phyloP scores from a whole-genome alignment of 2,329 filamentous ascomycete genomes.

The Pseudogymnoascus sp. region DNA sequence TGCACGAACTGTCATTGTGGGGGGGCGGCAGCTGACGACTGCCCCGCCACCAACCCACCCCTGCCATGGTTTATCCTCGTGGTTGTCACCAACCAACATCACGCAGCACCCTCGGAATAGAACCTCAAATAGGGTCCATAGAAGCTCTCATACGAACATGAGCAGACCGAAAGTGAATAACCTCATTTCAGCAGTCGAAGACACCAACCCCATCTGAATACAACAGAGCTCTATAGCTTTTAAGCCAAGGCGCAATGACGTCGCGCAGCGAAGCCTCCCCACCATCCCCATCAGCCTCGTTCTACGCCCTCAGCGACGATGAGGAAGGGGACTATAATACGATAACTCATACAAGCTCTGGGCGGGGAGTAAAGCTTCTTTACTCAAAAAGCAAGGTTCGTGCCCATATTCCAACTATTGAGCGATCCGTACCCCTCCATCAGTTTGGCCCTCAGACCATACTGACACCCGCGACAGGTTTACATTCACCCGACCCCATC shows the following conservation, averaged over 20 bases:
- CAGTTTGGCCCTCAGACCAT: conserved; percentile 16
- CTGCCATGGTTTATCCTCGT: conserved; percentile 4
- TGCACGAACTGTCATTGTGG: background rate
- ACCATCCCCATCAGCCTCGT: conserved; percentile 73
- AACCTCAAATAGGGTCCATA: background rate
- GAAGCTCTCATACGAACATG: background rate
- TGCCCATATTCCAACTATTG: conserved; percentile 31
- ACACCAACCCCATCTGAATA: background rate
- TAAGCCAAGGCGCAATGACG: conserved; percentile 21
- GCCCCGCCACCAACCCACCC: conserved; percentile 10
- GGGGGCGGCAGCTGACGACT: conserved; percentile 11
- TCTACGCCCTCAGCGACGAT: conserved; percentile 94
- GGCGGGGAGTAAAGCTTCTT: conserved; percentile 82
- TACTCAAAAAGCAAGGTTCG: conserved; percentile 87
- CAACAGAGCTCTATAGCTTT: background rate
- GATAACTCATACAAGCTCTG: conserved; percentile 69
- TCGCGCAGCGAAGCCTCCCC: conserved; percentile 27
- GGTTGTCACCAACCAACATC: background rate
- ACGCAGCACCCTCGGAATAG: background rate
- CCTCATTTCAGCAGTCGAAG: background rate
- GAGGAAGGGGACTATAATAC: conserved; percentile 94
- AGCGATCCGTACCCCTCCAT: background rate
- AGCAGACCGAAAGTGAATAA: background rate
- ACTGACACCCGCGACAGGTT: conserved; percentile 49
- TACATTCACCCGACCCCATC: conserved; percentile 93